Conservation (phyloP, 2,329 filamentous ascomycete species). For the Claviceps pazoutovae region DNA sequence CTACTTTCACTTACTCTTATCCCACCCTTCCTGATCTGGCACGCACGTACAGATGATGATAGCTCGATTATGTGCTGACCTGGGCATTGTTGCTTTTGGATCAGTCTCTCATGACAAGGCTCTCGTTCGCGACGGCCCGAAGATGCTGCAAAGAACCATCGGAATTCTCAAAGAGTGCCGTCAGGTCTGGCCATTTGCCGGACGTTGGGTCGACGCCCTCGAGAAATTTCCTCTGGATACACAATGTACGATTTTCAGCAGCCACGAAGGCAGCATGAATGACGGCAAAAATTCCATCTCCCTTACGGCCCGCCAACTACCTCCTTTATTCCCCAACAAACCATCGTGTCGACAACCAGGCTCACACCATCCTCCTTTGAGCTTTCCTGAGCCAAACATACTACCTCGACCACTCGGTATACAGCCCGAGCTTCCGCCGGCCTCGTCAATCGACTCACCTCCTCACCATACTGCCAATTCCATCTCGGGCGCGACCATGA, state of each 20-base stretch:
- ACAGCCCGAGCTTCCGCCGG: constrained; percentile 11
- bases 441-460: constrained; percentile 7
- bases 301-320: constrained; percentile 10
- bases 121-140: constrained; percentile 26
- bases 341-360: neutral
- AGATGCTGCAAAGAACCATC: constrained; percentile 32
- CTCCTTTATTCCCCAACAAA: constrained; percentile 4
- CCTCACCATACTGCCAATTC: constrained; percentile 3
- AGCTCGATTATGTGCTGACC: neutral
- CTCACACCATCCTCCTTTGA: constrained; percentile 2
- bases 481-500: neutral
- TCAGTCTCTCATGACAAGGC: constrained; percentile 28
- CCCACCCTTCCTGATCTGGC: neutral
- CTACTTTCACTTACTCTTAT: neutral
- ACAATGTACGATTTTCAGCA: constrained; percentile 21
- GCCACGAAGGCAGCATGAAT: constrained; percentile 34
- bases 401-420: constrained; percentile 10
- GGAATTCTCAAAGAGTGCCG: constrained; percentile 33
- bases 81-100: neutral
- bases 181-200: constrained; percentile 37
- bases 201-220: constrained; percentile 37
- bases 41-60: neutral
- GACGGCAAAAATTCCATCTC: constrained; percentile 27
- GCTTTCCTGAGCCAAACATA: constrained; percentile 8
- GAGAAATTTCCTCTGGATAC: constrained; percentile 32